Evolutionary conservation across 768 basidiomycete species (phyloP).

Genomic region (Pisolithus sp.): DNA sequence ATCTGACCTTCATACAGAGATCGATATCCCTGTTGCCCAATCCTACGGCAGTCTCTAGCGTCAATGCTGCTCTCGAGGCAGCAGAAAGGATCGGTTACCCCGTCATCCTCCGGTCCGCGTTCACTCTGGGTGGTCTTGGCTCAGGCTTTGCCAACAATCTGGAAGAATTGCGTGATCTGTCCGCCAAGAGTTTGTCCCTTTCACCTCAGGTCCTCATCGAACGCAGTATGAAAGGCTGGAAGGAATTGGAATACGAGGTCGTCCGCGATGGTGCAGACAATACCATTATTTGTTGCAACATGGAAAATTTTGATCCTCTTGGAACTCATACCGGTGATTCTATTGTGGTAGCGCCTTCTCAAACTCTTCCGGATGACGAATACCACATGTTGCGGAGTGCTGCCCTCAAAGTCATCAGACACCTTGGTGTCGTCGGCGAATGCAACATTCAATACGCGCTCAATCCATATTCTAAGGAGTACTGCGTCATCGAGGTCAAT

Average conservation of each 20-base stretch:
- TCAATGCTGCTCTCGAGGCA: constrained; percentile 87
- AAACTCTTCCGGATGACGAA: constrained; percentile 97
- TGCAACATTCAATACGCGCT: constrained; percentile 99
- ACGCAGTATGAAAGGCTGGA: constrained; percentile 99
- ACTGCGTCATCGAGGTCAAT: constrained; percentile 93
- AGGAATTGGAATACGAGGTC: constrained; percentile 98
- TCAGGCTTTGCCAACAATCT: constrained; percentile 95
- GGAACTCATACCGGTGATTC: constrained; percentile 99
- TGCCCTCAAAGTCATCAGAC: constrained; percentile 97
- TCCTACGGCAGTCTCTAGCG: constrained; percentile 96
- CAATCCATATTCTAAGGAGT: constrained; percentile 91
- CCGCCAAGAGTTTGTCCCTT: constrained; percentile 84
- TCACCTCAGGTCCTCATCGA: constrained; percentile 96
- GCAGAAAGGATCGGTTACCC: constrained; percentile 93
- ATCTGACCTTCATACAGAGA: constrained; percentile 51
- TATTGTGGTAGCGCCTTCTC: constrained; percentile 95
- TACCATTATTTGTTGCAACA: constrained; percentile 99
- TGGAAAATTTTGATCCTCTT: constrained; percentile 99
- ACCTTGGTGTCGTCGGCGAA: constrained; percentile 94
- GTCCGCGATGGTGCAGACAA: constrained; percentile 98
- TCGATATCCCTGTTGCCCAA: constrained; percentile 91
- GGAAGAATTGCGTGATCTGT: constrained; percentile 89
- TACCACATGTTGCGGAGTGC: constrained; percentile 99
- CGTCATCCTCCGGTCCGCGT: constrained; percentile 93
- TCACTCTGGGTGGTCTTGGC: constrained; percentile 96